Evolutionary conservation across 1,139 yeast species (phyloP), one percentile per base, ranked within the genome.

Genomic region (Lodderomyces metapsilosis): DNA sequence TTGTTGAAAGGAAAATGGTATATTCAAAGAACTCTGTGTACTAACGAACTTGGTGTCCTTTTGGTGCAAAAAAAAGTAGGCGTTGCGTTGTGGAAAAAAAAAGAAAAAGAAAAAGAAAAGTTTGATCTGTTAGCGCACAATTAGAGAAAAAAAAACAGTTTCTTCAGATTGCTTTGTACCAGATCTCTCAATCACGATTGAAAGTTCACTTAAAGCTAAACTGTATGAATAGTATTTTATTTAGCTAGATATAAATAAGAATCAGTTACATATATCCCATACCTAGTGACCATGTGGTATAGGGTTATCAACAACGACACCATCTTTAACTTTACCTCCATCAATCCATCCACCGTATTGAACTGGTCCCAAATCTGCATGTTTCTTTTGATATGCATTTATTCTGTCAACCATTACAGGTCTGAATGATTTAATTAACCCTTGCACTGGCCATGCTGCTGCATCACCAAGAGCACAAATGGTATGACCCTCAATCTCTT

Each of bases 391-490:
- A 56, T 61, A 69, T 52, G 74, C 57, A 47, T 76, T 71, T 54
- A 86, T 82, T 66, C 91, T 78, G 41, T 81, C 87, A 54, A 81
- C 82, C 78, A 87, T 80, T 48, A 81, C 79, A 5, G 95, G 95
- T 62, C 88, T 78, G 75, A 87, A 87, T 53, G 86, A 82, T 60
- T 83, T 82, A 53, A 87, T 84, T 53, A 87, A 76, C 45, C 95
- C 95, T 68, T 87, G 95, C 46, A 87, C 75, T 39, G 95, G 95
- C 95, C 95, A 87, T 36, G 94, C 91, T 46, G 95, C 89, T 33
- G 95, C 95, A 63, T 87, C 95, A 48, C 95, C 95, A 56, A 87
- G 74, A 22, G 94, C 95, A 70, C 95, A 87, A 56, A 87, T 87
- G 43, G 95, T 86, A 68, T 87, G 95, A 41, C 94, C 95, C 66